These are phyloP conservation scores for Euphorbia tirucalli DNA, from an alignment of 345 rosid species.

Conservation along the genomic window DNA sequence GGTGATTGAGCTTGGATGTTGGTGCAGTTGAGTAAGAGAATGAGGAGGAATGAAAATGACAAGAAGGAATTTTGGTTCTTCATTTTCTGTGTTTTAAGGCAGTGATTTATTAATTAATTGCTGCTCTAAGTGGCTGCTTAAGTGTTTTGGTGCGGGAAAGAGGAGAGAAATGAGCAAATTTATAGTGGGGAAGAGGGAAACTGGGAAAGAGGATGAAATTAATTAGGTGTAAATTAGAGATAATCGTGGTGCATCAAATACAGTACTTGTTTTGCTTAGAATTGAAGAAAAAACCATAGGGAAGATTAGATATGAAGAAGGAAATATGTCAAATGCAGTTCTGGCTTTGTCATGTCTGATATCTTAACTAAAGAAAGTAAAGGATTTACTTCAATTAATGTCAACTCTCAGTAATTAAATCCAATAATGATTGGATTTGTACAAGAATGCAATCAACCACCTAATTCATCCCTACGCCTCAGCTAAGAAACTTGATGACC, in stretches of 20 bases:
- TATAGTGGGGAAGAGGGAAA: conserved; percentile 15
- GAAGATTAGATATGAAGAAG: no score
- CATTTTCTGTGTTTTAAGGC: not conserved
- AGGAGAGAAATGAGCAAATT: not conserved
- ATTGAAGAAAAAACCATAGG: not conserved
- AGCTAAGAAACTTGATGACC: no score
- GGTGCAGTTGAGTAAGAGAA: conserved; percentile 25
- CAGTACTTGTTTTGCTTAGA: conserved; percentile 17
- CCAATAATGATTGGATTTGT: not conserved
- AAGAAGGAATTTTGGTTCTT: no score
- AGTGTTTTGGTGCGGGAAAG: conserved; percentile 17
- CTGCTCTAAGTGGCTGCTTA: no score
- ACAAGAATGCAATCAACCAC: not conserved
- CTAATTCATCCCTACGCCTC: not conserved
- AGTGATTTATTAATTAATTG: not conserved
- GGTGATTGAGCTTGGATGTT: conserved; percentile 16
- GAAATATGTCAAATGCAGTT: not conserved
- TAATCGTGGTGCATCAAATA: no score
- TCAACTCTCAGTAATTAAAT: conserved; percentile 1
- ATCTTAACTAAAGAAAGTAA: not conserved
- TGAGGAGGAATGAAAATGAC: conserved; percentile 18
- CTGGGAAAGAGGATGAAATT: no score
- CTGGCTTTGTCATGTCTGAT: not conserved
- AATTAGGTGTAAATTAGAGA: conserved; percentile 20
- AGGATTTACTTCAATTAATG: conserved; percentile 6